phyloP scores from a whole-genome alignment of 768 basidiomycete species.

The Infundibulicybe gibba region DNA sequence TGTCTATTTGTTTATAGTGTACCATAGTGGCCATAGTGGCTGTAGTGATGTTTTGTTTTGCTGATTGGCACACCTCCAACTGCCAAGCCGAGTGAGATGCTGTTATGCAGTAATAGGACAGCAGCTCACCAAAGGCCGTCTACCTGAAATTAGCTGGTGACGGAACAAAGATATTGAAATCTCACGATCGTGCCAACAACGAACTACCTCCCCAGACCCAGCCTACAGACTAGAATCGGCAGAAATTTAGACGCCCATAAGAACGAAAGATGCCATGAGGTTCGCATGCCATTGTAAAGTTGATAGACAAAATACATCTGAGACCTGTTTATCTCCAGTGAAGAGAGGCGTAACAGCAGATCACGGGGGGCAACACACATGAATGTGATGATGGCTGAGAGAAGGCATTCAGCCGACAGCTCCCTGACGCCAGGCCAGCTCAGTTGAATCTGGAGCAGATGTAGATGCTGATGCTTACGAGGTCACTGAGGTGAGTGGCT shows the following conservation, averaged over 20 bases:
- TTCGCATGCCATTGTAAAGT: slow-evolving; percentile 22
- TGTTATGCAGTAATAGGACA: background rate
- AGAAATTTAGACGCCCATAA: background rate
- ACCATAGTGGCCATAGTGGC: too few relatives aligned
- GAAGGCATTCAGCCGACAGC: slow-evolving; percentile 27
- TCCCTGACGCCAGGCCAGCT: slow-evolving; percentile 13
- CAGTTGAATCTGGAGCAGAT: too few relatives aligned
- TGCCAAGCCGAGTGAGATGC: slow-evolving; percentile 1
- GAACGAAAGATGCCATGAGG: background rate
- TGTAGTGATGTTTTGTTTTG: too few relatives aligned
- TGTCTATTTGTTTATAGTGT: too few relatives aligned
- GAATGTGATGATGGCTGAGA: slow-evolving; percentile 28
- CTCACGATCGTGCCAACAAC: slow-evolving; percentile 25
- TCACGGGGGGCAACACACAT: slow-evolving; percentile 17
- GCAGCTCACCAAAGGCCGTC: slow-evolving; percentile 19
- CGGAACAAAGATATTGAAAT: background rate
- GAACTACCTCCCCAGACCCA: slow-evolving; percentile 4
- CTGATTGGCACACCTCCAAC: slow-evolving; percentile 17
- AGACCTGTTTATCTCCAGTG: slow-evolving; percentile 20
- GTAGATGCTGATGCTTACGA: slow-evolving; percentile 14
- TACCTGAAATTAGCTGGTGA: background rate
- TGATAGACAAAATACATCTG: slow-evolving; percentile 31
- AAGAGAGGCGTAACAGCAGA: background rate
- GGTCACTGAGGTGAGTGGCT: slow-evolving; percentile 23
- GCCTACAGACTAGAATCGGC: slow-evolving; percentile 1